Conservation (phyloP, 1,284 basidiomycete genomes). For the Boletus coffeatus region DNA sequence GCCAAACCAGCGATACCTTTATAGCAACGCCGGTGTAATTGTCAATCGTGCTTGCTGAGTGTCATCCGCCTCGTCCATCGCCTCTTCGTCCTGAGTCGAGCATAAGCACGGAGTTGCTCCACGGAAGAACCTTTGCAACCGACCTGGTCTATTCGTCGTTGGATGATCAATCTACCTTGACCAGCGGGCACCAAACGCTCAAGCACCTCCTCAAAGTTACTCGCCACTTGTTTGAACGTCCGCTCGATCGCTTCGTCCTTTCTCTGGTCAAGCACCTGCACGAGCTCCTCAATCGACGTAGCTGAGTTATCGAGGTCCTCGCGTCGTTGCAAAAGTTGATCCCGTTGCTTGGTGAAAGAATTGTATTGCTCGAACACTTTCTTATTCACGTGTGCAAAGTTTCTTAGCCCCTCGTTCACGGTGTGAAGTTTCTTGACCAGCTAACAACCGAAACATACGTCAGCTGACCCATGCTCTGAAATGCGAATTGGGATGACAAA, state of each 20-base stretch:
- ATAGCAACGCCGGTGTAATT: conserved; percentile 98
- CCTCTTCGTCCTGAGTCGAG: conserved; percentile 57
- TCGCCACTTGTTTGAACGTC: conserved; percentile 97
- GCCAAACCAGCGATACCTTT: conserved; percentile 43
- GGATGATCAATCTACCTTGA: conserved; percentile 87
- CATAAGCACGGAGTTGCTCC: not conserved
- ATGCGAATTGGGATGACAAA: conserved; percentile 34
- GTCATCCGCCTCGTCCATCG: conserved; percentile 62
- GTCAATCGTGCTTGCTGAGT: conserved; percentile 77
- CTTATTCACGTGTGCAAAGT: conserved; percentile 98
- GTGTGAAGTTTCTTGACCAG: conserved; percentile 87
- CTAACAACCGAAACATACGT: conserved; percentile 36
- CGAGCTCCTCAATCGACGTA: conserved; percentile 89
- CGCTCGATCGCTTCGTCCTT: conserved; percentile 99
- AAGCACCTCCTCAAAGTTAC: conserved; percentile 96
- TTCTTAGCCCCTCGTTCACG: conserved; percentile 90
- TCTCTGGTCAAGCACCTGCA: conserved; percentile 90
- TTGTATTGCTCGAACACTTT: conserved; percentile 99
- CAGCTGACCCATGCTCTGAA: not conserved
- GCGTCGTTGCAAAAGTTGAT: conserved; percentile 81
- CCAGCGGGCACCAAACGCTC: conserved; percentile 96
- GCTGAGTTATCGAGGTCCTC: conserved; percentile 91
- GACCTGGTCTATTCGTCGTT: conserved; percentile 82
- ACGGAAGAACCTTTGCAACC: conserved; percentile 17
- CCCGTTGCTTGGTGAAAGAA: conserved; percentile 96